Evolutionary conservation across 2,329 filamentous ascomycete genomes (phyloP).

Genomic region (Ophiostoma ulmi): DNA sequence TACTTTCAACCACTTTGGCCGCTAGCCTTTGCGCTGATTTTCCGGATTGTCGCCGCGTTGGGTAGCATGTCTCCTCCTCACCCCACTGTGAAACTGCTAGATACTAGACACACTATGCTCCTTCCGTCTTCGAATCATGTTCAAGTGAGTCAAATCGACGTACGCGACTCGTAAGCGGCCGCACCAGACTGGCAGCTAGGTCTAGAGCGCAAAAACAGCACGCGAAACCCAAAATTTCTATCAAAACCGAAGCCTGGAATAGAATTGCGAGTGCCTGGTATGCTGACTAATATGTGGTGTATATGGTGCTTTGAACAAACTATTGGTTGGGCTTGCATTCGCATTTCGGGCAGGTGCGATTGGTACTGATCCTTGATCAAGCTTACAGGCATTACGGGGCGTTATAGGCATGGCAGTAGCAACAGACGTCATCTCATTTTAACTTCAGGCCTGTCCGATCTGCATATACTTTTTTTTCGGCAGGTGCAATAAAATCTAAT

Average conservation of each 20-base stretch:
- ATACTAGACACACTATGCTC: constrained; percentile 19
- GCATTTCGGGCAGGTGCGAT: neutral
- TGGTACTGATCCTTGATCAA: constrained; percentile 4
- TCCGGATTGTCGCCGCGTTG: constrained; percentile 14
- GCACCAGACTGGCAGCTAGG: neutral
- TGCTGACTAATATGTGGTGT: neutral
- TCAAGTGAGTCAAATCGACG: constrained; percentile 11
- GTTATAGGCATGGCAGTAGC: constrained; percentile 1
- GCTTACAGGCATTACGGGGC: constrained; percentile 1
- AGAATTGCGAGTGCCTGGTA: neutral
- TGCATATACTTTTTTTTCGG: neutral
- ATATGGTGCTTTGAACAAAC: neutral
- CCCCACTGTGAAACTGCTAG: constrained; percentile 9
- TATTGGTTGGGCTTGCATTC: neutral
- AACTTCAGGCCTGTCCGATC: neutral
- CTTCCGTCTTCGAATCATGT: constrained; percentile 18
- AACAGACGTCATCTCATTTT: constrained; percentile 21
- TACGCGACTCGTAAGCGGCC: constrained; percentile 16
- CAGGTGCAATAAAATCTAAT: neutral
- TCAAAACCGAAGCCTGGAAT: neutral
- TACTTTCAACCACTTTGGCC: neutral
- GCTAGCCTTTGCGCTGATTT: neutral
- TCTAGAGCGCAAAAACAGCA: neutral
- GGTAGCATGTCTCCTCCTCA: constrained; percentile 16
- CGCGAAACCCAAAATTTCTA: too few relatives aligned